Conservation (phyloP, 176 grass and related monocot species). For the Carex scoparia region DNA sequence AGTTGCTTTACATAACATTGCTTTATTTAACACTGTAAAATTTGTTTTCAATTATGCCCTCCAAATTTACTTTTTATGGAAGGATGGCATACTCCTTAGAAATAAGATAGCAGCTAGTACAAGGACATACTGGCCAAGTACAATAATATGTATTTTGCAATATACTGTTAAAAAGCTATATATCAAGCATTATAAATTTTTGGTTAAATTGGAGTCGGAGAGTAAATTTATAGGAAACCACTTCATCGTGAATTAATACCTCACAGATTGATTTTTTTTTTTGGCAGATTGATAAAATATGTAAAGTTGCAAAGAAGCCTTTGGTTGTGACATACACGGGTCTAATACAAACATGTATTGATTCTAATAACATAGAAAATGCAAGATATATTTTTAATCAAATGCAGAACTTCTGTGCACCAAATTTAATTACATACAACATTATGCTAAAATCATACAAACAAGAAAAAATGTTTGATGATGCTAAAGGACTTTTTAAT, state of each 20-base stretch:
- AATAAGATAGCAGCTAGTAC: not conserved
- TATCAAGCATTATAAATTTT: not conserved
- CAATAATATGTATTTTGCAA: not conserved
- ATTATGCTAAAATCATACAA: conserved; percentile 86
- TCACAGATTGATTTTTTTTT: not conserved
- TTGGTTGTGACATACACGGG: conserved; percentile 94
- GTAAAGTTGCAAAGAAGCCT: conserved; percentile 96
- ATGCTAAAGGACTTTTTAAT: conserved; percentile 57
- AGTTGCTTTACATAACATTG: conserved; percentile 4
- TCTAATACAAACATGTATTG: conserved; percentile 77
- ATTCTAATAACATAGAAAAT: conserved; percentile 74
- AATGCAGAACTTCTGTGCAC: conserved; percentile 81
- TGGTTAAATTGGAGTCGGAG: not conserved
- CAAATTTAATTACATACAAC: conserved; percentile 77
- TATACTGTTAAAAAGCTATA: not conserved
- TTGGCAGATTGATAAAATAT: conserved; percentile 86
- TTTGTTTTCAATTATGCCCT: not conserved
- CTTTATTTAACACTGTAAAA: not conserved
- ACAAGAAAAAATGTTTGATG: conserved; percentile 61
- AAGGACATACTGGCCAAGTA: not conserved
- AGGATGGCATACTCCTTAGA: not conserved
- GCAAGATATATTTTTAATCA: conserved; percentile 70
- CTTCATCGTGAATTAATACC: not conserved
- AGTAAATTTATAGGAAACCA: not conserved
- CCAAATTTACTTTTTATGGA: not conserved